These are phyloP conservation scores for Sanguinoderma infundibulare DNA, from an alignment of 1,284 basidiomycete genomes.

Conservation along the genomic window DNA sequence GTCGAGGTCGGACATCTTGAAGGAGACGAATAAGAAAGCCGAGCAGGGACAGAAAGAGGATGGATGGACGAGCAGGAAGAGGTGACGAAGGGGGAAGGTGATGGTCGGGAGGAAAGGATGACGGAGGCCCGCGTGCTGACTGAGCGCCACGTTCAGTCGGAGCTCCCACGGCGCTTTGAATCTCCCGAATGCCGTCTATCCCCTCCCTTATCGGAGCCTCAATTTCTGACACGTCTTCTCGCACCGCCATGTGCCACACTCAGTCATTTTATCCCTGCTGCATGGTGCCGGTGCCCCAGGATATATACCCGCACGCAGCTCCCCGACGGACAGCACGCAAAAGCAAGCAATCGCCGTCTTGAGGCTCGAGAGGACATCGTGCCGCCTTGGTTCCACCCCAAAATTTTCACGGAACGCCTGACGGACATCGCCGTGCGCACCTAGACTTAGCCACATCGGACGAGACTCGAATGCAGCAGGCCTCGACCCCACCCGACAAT, in stretches of 20 bases:
- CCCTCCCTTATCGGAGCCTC: not conserved
- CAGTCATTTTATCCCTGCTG: not conserved
- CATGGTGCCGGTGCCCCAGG: not conserved
- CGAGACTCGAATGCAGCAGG: slow-evolving; percentile 18
- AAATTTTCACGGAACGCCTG: not conserved
- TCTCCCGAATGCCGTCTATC: not conserved
- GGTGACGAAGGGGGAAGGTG: slow-evolving; percentile 12
- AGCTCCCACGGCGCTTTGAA: not conserved
- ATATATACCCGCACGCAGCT: slow-evolving; percentile 1
- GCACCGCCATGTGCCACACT: too few species aligned
- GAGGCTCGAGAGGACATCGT: not conserved
- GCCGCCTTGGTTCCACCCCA: not conserved
- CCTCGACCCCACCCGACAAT: slow-evolving; percentile 12
- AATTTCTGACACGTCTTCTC: not conserved
- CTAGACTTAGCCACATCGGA: slow-evolving; percentile 13
- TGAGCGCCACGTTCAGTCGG: slow-evolving; percentile 9
- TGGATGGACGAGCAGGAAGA: not conserved
- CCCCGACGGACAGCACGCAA: too few species aligned
- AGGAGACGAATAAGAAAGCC: slow-evolving; percentile 29
- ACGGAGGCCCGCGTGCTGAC: not conserved
- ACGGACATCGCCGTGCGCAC: not conserved
- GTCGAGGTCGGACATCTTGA: slow-evolving; percentile 75
- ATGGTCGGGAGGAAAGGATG: slow-evolving; percentile 16
- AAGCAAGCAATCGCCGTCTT: not conserved
- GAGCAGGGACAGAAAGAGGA: not conserved